Base-by-base conservation (phyloP, 495 filamentous ascomycete species). In the Geopyxis carbonaria region DNA sequence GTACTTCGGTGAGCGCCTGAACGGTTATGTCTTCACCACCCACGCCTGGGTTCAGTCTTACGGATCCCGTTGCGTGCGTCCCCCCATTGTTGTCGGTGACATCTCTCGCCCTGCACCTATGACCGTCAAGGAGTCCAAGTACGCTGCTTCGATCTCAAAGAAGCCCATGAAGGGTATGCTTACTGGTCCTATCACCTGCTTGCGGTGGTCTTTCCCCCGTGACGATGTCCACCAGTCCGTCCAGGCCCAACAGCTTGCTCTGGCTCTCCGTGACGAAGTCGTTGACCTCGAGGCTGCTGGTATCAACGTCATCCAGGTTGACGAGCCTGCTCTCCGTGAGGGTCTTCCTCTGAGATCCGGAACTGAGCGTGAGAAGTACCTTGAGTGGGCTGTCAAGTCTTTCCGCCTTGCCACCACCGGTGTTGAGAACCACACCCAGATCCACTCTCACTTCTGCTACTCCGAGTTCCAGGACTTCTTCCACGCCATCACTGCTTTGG, bases 391-490 rank as follows among this genome's bases (percentile, higher is more conserved):
- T 40, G 91, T 97, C 56, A 72, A 87, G 63, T 78, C 84, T 54
- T 97, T 97, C 83, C 80, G 78, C 59, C 82, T 97, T 47, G 73
- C 89, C 43, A 86, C 83, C 52, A 72, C 83, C 37, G 87, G 81
- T 57, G 89, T 95, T 38, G 59, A 78, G 57, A 82, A 97, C 59
- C 78, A 75, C 40, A 95, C 91, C 49, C 89, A 97, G 70, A 92
- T 97, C 64, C 89, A 97, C 75, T 93, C 84, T 36, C 89, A 97
- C 70, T 97, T 97, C 84, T 97, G 89, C 64, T 97, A 97, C 76
- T 93, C 85, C 31, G 89, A 97, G 70, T 97, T 97, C 80, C 89
- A 97, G 67, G 89, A 97, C 71, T 97, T 97, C 74, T 97, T 97
- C 80, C 81, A 95, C 61, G 87, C 89, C 64, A 97, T 97, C 50